Base-by-base conservation (phyloP, 768 basidiomycete species). In the Calocera viscosa region DNA sequence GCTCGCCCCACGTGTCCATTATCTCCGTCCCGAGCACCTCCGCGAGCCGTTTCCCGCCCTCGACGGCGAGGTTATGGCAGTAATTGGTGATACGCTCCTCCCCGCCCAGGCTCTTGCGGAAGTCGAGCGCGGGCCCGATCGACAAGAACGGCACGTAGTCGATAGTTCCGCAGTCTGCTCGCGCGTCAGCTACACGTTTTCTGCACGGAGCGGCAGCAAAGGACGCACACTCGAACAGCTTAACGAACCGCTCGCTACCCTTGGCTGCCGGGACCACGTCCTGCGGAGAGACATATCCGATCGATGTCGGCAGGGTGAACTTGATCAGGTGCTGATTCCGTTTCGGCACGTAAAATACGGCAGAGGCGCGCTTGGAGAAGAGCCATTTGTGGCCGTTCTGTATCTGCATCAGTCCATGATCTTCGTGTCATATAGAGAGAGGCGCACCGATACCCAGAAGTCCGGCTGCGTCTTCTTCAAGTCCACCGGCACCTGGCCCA, bases 341-440 rank as follows among this genome's bases (percentile, higher is more conserved):
- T 67, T 77, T 80, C 0, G 90, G 88, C 2, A 90, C 88, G 73
- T 93, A 94, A 19, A 94, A 77, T 19, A 87, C 78, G 0, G 89
- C 85, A 49, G 81, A 84, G 1, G 83, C 78, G 5, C 91, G 82
- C 73, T 89, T 87, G 1, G 83, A 80, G 71, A 81, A 86, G 1
- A 92, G 77, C 91, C 92, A 94, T 75, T 94, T 93, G 76, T 93
- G 88, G 69, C 87, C 88, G 71, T 91, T 91, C 84, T 89, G 68
- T 28, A 8, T 26, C 24, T n/a, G 24, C 53, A 10, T 60, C 30
- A 47, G 43, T 7, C 16, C 5, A 60, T 10, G 14, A 49, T 10
- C 24, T 49, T 24, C 24, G 10, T 8, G 49, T 49, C 22, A 10
- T n/a, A 49, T n/a, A n/a, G 24, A 24, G 49, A 14, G 12, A 32